A percentile compares a stretch with the other conserved stretches of the same genome.
These are phyloP conservation scores for Eucalyptus shirleyi DNA, from an alignment of 345 rosid species.

Conservation along the genomic window DNA sequence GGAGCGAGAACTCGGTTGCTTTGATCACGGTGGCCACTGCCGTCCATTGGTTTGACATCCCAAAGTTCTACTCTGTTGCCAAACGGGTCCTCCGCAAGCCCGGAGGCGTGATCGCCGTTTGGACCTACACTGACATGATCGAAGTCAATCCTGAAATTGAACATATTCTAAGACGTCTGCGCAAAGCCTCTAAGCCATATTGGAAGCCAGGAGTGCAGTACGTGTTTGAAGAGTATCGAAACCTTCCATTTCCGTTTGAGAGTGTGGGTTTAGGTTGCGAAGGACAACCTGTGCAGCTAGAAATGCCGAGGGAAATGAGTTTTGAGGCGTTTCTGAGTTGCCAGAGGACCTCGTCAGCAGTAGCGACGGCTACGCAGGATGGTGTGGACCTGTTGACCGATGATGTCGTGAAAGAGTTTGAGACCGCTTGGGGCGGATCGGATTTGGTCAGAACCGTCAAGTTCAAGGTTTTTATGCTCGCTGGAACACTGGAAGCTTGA, in stretches of 20 bases:
- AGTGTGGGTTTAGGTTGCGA: conserved; percentile 43
- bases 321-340: conserved; percentile 25
- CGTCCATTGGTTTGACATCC: conserved; percentile 61
- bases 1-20: conserved; percentile 45
- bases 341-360: conserved; percentile 9
- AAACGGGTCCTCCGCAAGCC: conserved; percentile 46
- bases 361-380: conserved; percentile 26
- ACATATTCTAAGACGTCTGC: conserved; percentile 15
- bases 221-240: conserved; percentile 23
- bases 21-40: conserved; percentile 45
- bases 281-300: conserved; percentile 37
- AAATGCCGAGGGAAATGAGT: conserved; percentile 26
- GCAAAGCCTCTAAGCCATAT: conserved; percentile 23
- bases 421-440: conserved; percentile 55
- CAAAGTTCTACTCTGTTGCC: conserved; percentile 17
- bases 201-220: conserved; percentile 20
- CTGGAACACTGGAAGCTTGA: conserved; percentile 22
- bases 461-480: conserved; percentile 48
- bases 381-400: conserved; percentile 55
- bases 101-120: conserved; percentile 47
- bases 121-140: conserved; percentile 34
- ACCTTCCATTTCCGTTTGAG: conserved; percentile 55
- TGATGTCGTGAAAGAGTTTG: conserved; percentile 29
- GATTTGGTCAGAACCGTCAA: conserved; percentile 23
- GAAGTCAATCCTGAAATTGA: conserved; percentile 42